These are phyloP conservation scores for Phoenix roebelenii DNA, from an alignment of 176 grass and related monocot genomes.

Conservation along the genomic window DNA sequence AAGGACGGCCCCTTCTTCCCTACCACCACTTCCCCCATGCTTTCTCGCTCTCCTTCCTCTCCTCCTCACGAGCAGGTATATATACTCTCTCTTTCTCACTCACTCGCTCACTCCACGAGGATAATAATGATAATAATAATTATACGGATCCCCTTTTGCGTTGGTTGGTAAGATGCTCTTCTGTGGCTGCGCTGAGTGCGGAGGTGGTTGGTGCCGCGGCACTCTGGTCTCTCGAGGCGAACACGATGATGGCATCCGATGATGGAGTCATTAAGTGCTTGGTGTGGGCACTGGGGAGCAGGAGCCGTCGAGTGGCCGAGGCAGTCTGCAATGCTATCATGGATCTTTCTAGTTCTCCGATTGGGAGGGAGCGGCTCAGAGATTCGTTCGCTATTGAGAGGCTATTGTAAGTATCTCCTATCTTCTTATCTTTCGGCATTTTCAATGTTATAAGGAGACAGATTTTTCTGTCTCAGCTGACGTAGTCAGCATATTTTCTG, in stretches of 20 bases:
- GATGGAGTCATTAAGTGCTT: conserved; percentile 22
- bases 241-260: conserved; percentile 32
- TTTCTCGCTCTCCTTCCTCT: conserved; percentile 13
- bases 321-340: conserved; percentile 15
- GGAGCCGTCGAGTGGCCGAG: conserved; percentile 18
- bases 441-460: no score
- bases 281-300: conserved; percentile 24
- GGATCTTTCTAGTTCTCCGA: conserved; percentile 34
- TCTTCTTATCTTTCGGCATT: no score
- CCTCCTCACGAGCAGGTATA: conserved; percentile 9
- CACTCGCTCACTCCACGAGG: background rate
- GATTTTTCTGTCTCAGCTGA: no score
- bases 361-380: conserved; percentile 32
- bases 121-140: background rate
- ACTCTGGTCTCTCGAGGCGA: conserved; percentile 37
- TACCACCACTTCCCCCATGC: background rate
- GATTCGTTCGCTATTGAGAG: conserved; percentile 23
- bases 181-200: conserved; percentile 38
- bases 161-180: conserved; percentile 21
- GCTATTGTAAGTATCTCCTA: conserved; percentile 45
- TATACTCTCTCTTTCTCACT: background rate
- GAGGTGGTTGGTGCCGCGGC: conserved; percentile 41
- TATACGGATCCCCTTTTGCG: background rate
- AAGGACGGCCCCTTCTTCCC: background rate
- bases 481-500: no score